Base-by-base conservation (phyloP, 129 eudicot species). In the Calendula officinalis region DNA sequence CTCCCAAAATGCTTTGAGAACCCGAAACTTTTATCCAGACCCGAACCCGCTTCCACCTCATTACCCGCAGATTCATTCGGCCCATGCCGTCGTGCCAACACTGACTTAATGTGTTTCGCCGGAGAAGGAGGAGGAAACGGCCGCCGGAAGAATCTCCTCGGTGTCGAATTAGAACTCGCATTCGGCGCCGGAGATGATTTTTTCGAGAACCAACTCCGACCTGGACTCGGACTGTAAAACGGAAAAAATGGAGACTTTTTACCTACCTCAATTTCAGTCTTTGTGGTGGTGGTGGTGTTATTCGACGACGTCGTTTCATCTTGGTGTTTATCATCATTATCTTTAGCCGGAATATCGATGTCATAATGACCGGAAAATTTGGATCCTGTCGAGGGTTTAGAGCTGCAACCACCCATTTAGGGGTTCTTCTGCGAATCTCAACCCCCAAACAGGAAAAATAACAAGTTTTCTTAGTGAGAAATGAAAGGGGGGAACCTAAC, bases 121-220 rank as follows among this genome's bases (percentile, higher is more conserved):
- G 94, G 96, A 7, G 96, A 88, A n/a, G 96, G 89, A 22, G 96
- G 96, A 0, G 90, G 85, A 30, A 83, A 83, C 39, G 82, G 85
- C 5, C 84, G 51, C 65, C 73, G 79, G 64, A 88, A 77, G 27
- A 84, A 82, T 34, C 86, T 53, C 65, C 64, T 71, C 69, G 91
- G 91, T 1, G 96, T 81, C 0, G 86, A 78, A 55, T 72, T 65
- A 22, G 30, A 22, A 22, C 30, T 22, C 1, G 30, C 30, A 22
- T 22, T 22, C 2, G 30, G 30, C 1, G 76, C 73, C 50, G 77
- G 70, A 67, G 30, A 22, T 22, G 30, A 22, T 22, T 22, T 88
- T 46, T 88, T 84, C 0, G 83, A 72, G 70, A 84, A 82, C 44
- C 80, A 42, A 33, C 2, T 22, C 30, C 30, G 96, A 11, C 92